phyloP scores from a whole-genome alignment of 768 basidiomycete genomes.

The Vararia minispora region DNA sequence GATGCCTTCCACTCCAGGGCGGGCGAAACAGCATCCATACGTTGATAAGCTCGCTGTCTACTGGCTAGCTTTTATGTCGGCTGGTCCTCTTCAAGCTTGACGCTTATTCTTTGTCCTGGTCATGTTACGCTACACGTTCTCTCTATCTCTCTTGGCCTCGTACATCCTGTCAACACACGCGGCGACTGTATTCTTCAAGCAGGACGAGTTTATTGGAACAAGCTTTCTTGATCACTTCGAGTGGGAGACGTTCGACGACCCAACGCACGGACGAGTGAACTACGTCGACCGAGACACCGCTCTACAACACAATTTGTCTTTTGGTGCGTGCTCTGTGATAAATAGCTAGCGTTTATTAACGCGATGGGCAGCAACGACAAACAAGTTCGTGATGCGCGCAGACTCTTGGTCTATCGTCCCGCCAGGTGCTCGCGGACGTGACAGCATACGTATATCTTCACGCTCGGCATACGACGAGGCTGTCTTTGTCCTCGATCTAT shows the following conservation, averaged over 20 bases:
- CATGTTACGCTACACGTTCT: too few species aligned
- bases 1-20: too few species aligned
- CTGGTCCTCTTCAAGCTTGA: too few species aligned
- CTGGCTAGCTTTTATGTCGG: too few species aligned
- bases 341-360: not conserved
- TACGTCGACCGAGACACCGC: slow-evolving; percentile 39
- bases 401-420: slow-evolving; percentile 30
- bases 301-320: slow-evolving; percentile 30
- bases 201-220: slow-evolving; percentile 19
- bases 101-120: too few species aligned
- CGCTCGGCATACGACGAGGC: slow-evolving; percentile 32
- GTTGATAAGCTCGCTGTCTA: too few species aligned
- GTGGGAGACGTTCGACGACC: slow-evolving; percentile 43
- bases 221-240: slow-evolving; percentile 37
- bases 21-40: too few species aligned
- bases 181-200: slow-evolving; percentile 1
- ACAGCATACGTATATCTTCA: slow-evolving; percentile 45
- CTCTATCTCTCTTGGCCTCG: slow-evolving; percentile 2
- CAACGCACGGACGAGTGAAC: slow-evolving; percentile 58
- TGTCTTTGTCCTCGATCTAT: slow-evolving; percentile 38
- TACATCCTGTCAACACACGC: slow-evolving; percentile 1
- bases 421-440: slow-evolving; percentile 33
- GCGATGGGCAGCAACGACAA: slow-evolving; percentile 21
- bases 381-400: slow-evolving; percentile 47
- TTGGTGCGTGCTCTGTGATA: slow-evolving; percentile 23